Base-by-base conservation (phyloP, 306 rosid genomes). In the Crataegus laevigata region DNA sequence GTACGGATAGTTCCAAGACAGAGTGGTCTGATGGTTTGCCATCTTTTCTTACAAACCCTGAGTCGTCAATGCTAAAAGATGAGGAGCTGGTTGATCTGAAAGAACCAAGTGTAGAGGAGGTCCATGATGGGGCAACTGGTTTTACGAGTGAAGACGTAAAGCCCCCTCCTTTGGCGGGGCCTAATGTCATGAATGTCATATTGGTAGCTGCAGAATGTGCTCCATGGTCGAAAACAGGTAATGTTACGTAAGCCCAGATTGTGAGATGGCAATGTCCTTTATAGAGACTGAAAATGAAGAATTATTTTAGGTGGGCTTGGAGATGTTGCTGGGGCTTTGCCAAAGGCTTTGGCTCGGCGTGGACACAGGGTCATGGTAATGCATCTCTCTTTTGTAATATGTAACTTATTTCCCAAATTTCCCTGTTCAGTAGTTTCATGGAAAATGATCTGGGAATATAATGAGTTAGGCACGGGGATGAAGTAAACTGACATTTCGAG, bases 311-410 rank as follows among this genome's bases (percentile, higher is more conserved):
- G 99, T 84, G 99, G 99, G 75, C 97, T 94, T 77, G 99, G 96
- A 81, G 99, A 94, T 82, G 99, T 94, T 54, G 96, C 96, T 60
- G 99, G 99, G 66, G 83, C 99, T 54, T 83, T 94, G 80, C 99
- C 99, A 6, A 94, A 90, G 88, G 96, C 98, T 80, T 89, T 94
- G 88, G 99, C 99, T 86, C 93, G 98, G 58, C 99, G 98, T 65
- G 99, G 99, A 78, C 99, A 94, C 38, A 86, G 99, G 80, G 99
- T 94, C 75, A 94, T 94, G 98, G 99, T 94, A 92, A 76, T 74
- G 62, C 61, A 4, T 47, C 69, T 69, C 67, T 79, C 66, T 80
- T 71, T 69, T 24, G 34, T 72, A 40, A 34, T 58, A 11, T 11
- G 57, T 43, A 58, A 76, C 67, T 42, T 25, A 28, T 54, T 38